Base-by-base conservation (phyloP, 2,329 filamentous ascomycete genomes). In the Ceratocystis diversiconidia region DNA sequence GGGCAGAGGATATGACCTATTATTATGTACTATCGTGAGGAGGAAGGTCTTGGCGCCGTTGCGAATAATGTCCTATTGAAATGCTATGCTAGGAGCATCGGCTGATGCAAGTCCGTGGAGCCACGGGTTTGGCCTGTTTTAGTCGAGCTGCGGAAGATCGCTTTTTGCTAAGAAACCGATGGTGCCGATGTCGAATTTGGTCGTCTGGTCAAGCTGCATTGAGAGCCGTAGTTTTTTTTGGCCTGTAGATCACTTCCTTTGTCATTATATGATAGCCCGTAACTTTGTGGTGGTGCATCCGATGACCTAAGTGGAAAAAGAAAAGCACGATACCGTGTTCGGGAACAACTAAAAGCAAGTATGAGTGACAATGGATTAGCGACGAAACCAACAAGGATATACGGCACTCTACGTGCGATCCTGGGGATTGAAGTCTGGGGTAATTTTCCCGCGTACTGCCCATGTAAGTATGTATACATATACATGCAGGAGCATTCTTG, bases 161-260 rank as follows among this genome's bases (percentile, higher is more conserved):
- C 17, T 8, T 32, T 41, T 30, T 59, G 28, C 55, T 19, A n/a
- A 36, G 17, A 36, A 30, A n/a, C 17, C 55, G 28, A n/a, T 59
- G 28, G 32, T n/a, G 8, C 7, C 12, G 17, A 55, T 55, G 28
- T 36, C 25, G 10, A 52, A 12, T 25, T 28, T 52, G 48, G 22
- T 25, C 22, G 48, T 15, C 48, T 28, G 17, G 22, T 52, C 48
- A 15, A 52, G 22, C 48, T 52, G 48, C 22, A 25, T 28, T 7
- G 48, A n/a, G n/a, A 25, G 55, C 28, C n/a, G 28, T 59, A 6
- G 7, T 32, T 30, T 7, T 36, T 59, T 32, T 59, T 32, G 12
- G 15, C 15, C 55, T 59, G 55, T 59, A 59, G 55, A 59, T 59
- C 55, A 59, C 22, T 59, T 59, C 30, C 17, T n/a, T n/a, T n/a